phyloP scores from a whole-genome alignment of 352 stramenopile genomes.

The Globisporangium spiculum region DNA sequence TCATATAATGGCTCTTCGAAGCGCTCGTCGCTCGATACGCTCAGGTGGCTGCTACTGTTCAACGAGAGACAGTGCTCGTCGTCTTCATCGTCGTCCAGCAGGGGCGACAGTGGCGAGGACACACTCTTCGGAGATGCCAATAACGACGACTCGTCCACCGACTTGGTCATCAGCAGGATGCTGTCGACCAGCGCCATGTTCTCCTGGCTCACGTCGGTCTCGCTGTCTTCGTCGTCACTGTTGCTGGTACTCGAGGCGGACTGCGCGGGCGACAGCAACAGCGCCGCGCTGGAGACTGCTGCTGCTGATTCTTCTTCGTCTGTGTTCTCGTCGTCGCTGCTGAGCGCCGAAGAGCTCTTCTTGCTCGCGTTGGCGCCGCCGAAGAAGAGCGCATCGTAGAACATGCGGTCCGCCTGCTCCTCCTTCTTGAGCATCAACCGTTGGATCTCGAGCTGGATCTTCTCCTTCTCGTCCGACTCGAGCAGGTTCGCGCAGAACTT shows the following conservation, averaged over 20 bases:
- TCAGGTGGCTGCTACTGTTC: slow-evolving; percentile 5
- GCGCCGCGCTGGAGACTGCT: neutral
- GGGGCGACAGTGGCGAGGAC: slow-evolving; percentile 42
- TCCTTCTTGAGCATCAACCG: slow-evolving; percentile 74
- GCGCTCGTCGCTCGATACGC: slow-evolving; percentile 25
- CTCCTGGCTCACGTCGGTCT: slow-evolving; percentile 34
- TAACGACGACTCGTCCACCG: slow-evolving; percentile 52
- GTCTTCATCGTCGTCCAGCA: slow-evolving; percentile 47
- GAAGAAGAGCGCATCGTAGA: slow-evolving; percentile 36
- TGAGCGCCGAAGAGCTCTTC: neutral
- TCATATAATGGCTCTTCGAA: slow-evolving; percentile 23
- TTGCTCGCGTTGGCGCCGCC: slow-evolving; percentile 7
- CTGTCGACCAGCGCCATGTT: slow-evolving; percentile 74
- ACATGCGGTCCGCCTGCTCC: slow-evolving; percentile 27
- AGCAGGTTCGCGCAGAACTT: slow-evolving; percentile 70
- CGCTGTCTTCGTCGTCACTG: neutral
- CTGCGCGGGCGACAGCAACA: neutral
- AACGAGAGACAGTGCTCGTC: slow-evolving; percentile 25
- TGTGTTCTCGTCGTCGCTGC: neutral
- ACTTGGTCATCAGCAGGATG: slow-evolving; percentile 76
- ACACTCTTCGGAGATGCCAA: slow-evolving; percentile 67
- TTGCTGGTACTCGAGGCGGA: neutral
- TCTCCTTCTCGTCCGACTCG: slow-evolving; percentile 77
- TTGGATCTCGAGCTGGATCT: slow-evolving; percentile 82
- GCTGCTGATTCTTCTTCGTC: slow-evolving; percentile 13